Evolutionary conservation across 805 yeast genomes (phyloP).

Genomic region (Ogataea populi-albae): DNA sequence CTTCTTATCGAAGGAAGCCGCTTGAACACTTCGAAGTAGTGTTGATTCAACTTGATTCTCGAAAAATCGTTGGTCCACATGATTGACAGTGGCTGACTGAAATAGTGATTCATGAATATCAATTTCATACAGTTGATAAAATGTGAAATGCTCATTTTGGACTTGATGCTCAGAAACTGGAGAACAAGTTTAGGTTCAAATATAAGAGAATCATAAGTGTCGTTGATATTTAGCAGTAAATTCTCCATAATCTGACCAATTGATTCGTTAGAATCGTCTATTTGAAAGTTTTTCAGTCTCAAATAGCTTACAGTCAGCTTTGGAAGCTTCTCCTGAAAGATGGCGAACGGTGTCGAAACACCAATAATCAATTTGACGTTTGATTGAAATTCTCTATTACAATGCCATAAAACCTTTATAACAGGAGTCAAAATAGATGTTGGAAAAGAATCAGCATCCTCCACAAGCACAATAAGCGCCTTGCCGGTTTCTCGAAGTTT

Average conservation of each 20-base stretch:
- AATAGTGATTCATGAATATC: slow-evolving; percentile 34
- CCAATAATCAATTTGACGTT: slow-evolving; percentile 30
- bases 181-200: slow-evolving; percentile 32
- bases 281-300: slow-evolving; percentile 25
- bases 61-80: slow-evolving; percentile 32
- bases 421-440: slow-evolving; percentile 23
- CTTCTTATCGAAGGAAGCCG: slow-evolving; percentile 29
- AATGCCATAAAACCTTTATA: slow-evolving; percentile 24
- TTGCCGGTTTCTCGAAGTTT: slow-evolving; percentile 11
- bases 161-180: slow-evolving; percentile 24
- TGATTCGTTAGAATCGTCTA: slow-evolving; percentile 32
- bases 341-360: slow-evolving; percentile 33
- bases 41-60: slow-evolving; percentile 19
- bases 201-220: slow-evolving; percentile 31
- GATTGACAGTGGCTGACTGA: slow-evolving; percentile 32
- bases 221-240: slow-evolving; percentile 30
- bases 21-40: slow-evolving; percentile 28
- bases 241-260: slow-evolving; percentile 32
- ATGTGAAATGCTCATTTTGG: slow-evolving; percentile 28
- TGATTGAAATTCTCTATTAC: slow-evolving; percentile 12
- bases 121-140: slow-evolving; percentile 31
- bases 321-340: slow-evolving; percentile 35
- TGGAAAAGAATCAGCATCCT: slow-evolving; percentile 36
- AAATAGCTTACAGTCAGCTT: slow-evolving; percentile 21
- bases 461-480: slow-evolving; percentile 28